A percentile compares a stretch with the other conserved stretches of the same genome.
Conservation (phyloP, 805 yeast genomes). For the Wickerhamiella shivajii region DNA sequence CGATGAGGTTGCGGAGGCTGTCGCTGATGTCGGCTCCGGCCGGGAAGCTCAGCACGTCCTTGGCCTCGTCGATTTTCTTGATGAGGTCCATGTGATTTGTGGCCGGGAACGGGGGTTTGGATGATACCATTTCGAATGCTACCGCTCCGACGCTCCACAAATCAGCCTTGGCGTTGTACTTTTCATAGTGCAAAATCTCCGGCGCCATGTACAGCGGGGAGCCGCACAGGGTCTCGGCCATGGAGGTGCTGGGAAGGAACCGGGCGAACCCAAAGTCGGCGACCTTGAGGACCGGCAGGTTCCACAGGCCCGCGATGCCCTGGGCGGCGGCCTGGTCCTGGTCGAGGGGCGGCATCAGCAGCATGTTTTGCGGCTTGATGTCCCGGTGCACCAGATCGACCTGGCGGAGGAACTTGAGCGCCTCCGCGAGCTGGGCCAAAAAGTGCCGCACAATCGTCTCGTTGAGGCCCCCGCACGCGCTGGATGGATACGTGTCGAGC, state of each 20-base stretch:
- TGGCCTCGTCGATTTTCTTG: conserved; percentile 69
- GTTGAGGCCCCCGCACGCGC: conserved; percentile 64
- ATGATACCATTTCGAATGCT: conserved; percentile 85
- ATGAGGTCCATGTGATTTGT: conserved; percentile 81
- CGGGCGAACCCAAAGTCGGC: conserved; percentile 98
- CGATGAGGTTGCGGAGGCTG: conserved; percentile 53
- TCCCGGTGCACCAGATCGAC: conserved; percentile 88
- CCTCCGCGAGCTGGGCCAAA: conserved; percentile 71
- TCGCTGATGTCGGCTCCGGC: conserved; percentile 46
- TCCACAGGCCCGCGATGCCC: conserved; percentile 68
- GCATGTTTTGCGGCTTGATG: conserved; percentile 78
- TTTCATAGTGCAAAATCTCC: conserved; percentile 83
- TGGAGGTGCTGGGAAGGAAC: conserved; percentile 77
- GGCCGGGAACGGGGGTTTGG: conserved; percentile 94
- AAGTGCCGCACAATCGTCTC: conserved; percentile 69
- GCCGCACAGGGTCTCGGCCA: conserved; percentile 96
- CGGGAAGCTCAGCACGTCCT: conserved; percentile 70
- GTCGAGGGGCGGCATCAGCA: conserved; percentile 70
- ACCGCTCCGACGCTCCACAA: conserved; percentile 98
- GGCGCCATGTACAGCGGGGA: conserved; percentile 99
- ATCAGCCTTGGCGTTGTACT: conserved; percentile 94
- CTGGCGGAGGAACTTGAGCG: conserved; percentile 65
- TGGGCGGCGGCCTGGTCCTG: conserved; percentile 42
- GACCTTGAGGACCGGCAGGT: conserved; percentile 76
- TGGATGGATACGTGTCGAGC: conserved; percentile 71